These are phyloP conservation scores for Termitomyces sp. DNA, from an alignment of 1,284 basidiomycete genomes.

Conservation along the genomic window DNA sequence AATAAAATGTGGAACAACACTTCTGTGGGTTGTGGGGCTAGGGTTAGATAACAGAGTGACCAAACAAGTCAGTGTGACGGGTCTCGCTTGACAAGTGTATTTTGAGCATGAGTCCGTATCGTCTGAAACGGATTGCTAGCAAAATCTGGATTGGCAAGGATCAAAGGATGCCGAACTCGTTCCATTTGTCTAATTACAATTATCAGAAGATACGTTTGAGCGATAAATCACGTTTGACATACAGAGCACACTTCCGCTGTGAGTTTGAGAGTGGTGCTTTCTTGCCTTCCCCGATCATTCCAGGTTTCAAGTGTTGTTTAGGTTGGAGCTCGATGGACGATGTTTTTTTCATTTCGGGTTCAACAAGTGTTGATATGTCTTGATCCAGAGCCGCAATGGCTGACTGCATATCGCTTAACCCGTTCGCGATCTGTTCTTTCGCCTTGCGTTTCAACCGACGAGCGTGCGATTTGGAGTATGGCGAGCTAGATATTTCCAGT, in stretches of 20 bases:
- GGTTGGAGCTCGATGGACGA: conserved; percentile 5
- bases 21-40: background rate
- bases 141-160: conserved; percentile 65
- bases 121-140: conserved; percentile 70
- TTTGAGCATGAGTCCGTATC: conserved; percentile 75
- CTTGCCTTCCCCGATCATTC: conserved; percentile 70
- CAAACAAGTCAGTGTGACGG: background rate
- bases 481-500: conserved; percentile 44
- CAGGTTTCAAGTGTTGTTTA: conserved; percentile 27
- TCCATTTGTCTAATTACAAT: conserved; percentile 51
- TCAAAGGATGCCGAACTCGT: conserved; percentile 63
- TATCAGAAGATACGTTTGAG: background rate
- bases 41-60: background rate
- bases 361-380: conserved; percentile 16
- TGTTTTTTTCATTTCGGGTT: background rate
- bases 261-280: conserved; percentile 52
- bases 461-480: conserved; percentile 73
- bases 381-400: conserved; percentile 51
- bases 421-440: conserved; percentile 62
- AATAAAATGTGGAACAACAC: background rate
- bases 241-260: conserved; percentile 71
- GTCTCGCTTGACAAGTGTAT: conserved; percentile 58
- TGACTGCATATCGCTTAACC: conserved; percentile 52
- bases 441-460: conserved; percentile 69
- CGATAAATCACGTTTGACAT: conserved; percentile 27